phyloP scores from a whole-genome alignment of 108 stramenopile genomes.

The Epithemia pelagica region DNA sequence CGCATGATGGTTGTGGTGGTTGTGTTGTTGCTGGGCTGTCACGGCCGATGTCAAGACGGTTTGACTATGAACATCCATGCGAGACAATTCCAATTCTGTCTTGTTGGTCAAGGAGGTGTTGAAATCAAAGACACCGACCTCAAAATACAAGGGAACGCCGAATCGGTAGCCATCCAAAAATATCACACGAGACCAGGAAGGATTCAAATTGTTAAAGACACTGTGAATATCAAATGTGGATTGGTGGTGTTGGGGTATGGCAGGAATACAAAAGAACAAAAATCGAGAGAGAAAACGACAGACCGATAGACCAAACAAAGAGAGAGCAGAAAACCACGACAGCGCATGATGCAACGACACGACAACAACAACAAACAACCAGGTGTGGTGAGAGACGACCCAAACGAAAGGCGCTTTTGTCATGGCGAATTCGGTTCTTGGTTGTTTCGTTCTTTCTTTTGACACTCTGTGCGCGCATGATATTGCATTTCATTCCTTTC shows the following conservation, averaged over 20 bases:
- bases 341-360: too few relatives aligned
- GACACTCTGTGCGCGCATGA: too few relatives aligned
- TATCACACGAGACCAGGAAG: slow-evolving; percentile 34
- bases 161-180: slow-evolving; percentile 53
- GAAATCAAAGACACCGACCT: slow-evolving; percentile 58
- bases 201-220: slow-evolving; percentile 43
- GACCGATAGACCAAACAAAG: slow-evolving; percentile 1
- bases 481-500: too few relatives aligned
- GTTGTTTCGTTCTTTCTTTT: too few relatives aligned
- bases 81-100: slow-evolving; percentile 26
- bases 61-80: slow-evolving; percentile 32
- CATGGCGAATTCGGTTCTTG: too few relatives aligned
- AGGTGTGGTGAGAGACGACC: too few relatives aligned
- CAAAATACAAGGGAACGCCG: slow-evolving; percentile 49
- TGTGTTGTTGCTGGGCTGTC: not conserved
- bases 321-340: too few relatives aligned
- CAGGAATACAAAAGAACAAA: not conserved
- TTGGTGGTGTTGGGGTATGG: not conserved
- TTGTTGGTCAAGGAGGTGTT: slow-evolving; percentile 33
- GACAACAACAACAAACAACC: too few relatives aligned
- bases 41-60: slow-evolving; percentile 19
- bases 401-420: too few relatives aligned
- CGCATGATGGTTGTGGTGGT: too few relatives aligned
- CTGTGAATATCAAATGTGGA: slow-evolving; percentile 24
- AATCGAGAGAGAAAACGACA: not conserved